Conservation (phyloP, 108 stramenopile species). For the Cylindrotheca fusiformis region DNA sequence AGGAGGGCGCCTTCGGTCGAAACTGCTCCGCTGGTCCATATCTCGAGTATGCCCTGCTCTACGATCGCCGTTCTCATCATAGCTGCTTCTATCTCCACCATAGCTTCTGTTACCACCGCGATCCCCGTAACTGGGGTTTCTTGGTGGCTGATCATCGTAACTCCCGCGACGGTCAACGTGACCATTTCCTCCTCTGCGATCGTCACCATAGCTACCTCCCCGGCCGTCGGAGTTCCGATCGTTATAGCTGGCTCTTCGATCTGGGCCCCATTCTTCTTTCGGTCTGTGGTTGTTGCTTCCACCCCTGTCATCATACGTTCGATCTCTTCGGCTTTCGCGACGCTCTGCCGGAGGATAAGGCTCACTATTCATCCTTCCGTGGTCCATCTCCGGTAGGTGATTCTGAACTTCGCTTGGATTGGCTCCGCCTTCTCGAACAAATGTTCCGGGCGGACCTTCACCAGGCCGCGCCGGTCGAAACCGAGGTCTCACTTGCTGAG, state of each 20-base stretch:
- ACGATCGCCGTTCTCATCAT: constrained; percentile 6
- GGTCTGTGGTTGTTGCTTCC: background rate
- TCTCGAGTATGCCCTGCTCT: too few species aligned
- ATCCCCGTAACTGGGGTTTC: constrained; percentile 7
- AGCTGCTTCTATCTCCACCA: constrained; percentile 8
- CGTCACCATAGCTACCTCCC: constrained; percentile 2
- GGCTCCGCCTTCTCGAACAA: constrained; percentile 37
- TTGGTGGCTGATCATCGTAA: constrained; percentile 4
- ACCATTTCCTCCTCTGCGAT: constrained; percentile 15
- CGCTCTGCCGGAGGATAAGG: constrained; percentile 24
- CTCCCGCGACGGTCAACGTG: constrained; percentile 4
- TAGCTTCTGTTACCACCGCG: constrained; percentile 14
- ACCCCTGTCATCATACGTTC: constrained; percentile 6
- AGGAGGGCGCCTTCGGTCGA: too few species aligned
- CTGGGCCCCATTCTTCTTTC: background rate
- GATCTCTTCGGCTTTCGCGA: constrained; percentile 13
- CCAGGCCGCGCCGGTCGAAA: constrained; percentile 40
- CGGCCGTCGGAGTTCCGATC: constrained; percentile 18
- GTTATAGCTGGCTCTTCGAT: background rate
- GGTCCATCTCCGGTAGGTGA: background rate
- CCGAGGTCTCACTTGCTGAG: constrained; percentile 67
- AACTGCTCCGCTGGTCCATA: too few species aligned
- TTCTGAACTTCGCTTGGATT: background rate
- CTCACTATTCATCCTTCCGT: background rate
- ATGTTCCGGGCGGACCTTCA: constrained; percentile 40